These are phyloP conservation scores for Sclerotinia subarctica DNA, from an alignment of 2,329 filamentous ascomycete species.

Conservation along the genomic window DNA sequence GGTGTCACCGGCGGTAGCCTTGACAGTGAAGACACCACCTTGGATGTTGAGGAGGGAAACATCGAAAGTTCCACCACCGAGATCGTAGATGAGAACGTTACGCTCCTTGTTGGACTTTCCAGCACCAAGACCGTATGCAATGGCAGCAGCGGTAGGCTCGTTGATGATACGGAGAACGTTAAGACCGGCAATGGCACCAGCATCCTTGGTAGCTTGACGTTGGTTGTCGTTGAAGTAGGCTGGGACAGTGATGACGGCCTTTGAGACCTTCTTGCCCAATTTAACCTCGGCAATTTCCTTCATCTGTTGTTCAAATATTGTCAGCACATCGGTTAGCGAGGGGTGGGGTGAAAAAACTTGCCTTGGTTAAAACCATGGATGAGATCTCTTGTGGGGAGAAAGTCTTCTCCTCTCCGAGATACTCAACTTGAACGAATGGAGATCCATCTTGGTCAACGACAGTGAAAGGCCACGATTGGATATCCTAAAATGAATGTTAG, in stretches of 20 bases:
- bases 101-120: constrained; percentile 97
- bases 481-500: constrained; percentile 37
- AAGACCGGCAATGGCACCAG: constrained; percentile 92
- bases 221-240: constrained; percentile 99
- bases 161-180: constrained; percentile 99
- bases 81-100: constrained; percentile 99
- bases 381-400: constrained; percentile 99
- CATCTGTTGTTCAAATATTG: constrained; percentile 61
- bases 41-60: constrained; percentile 98
- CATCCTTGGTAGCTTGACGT: constrained; percentile 98
- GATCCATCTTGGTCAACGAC: constrained; percentile 84
- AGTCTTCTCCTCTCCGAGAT: constrained; percentile 88
- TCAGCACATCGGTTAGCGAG: constrained; percentile 6
- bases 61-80: constrained; percentile 99
- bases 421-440: constrained; percentile 92
- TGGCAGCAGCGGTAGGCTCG: constrained; percentile 97
- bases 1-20: constrained; percentile 96
- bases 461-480: constrained; percentile 99
- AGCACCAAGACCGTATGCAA: constrained; percentile 94
- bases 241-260: constrained; percentile 97
- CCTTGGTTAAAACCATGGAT: constrained; percentile 97
- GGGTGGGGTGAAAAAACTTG: constrained; percentile 43
- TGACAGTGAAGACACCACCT: constrained; percentile 98
- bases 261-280: constrained; percentile 97
- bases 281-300: constrained; percentile 98